Evolutionary conservation across 1,284 basidiomycete genomes (phyloP), one percentile per base, ranked within the genome.

Genomic region (Heliocybe sulcata): DNA sequence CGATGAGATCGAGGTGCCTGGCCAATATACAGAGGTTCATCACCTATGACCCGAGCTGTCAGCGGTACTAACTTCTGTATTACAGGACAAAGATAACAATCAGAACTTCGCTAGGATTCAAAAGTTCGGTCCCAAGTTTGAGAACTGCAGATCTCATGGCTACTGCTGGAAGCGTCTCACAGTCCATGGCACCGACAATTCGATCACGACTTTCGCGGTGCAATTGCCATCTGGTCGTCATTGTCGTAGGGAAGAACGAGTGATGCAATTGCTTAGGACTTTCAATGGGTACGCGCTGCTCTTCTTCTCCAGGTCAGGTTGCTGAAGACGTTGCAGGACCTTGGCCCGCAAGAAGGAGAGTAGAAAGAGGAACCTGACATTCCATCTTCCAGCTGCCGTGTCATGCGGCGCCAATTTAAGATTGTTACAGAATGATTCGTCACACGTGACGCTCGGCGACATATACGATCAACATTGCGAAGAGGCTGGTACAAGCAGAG

Each of bases 1-100:
- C 56, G 97, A 99, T 64, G 97, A 99, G 62, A 93, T 99, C 52
- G 97, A 99, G 69, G 86, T 99, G 55, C 97, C 97, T 20, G 97
- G 97, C 9, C 97, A 99, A 71, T 99, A 99, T 65, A 90, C 95
- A 0, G 92, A 96, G 81, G 93, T 91, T 57, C 2, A 16, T 55
- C 27, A 47, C 25, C 20, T 45, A 19, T 51, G 35, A 9, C 29
- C 52, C 0, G 53, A 33, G 14, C 23, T n/a, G 27, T 47, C 31
- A 51, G 6, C 31, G 16, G 38, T 33, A 47, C 54, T 25, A 19
- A 23, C 54, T 54, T 33, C 50, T 22, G 20, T 29, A 42, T n/a
- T 52, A 31, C 59, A 96, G 90, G 91, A 97, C 67, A 94, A 96
- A 67, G 97, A 99, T 69, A 93, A 82, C 67, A 93, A 94, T 65